phyloP scores from a whole-genome alignment of 176 grass and related monocot species.

The Oryza officinalis region DNA sequence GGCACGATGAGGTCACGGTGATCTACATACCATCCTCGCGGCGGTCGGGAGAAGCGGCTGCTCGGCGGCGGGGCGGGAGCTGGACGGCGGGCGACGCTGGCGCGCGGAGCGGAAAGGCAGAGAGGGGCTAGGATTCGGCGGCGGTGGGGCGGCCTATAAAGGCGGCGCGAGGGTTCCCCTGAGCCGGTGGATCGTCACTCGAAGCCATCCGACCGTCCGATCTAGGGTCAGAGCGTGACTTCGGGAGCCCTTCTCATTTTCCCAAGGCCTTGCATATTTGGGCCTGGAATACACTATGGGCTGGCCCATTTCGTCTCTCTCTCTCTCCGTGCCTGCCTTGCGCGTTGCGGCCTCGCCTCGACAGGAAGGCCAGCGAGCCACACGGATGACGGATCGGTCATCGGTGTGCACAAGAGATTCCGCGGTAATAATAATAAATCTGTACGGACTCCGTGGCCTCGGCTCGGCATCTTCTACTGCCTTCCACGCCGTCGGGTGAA shows the following conservation, averaged over 20 bases:
- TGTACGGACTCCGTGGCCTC: not conserved
- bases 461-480: conserved; percentile 24
- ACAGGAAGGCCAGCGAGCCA: conserved; percentile 11
- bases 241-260: not conserved
- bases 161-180: not conserved
- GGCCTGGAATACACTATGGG: too few relatives aligned
- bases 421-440: conserved; percentile 18
- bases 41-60: conserved; percentile 12
- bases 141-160: conserved; percentile 12
- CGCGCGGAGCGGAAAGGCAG: conserved; percentile 20
- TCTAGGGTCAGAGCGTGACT: conserved; percentile 29
- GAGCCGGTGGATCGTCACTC: conserved; percentile 17
- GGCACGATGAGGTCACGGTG: not conserved
- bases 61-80: too few relatives aligned
- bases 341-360: not conserved
- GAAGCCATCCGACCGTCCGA: conserved; percentile 34
- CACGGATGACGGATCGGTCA: too few relatives aligned
- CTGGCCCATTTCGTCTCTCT: not conserved
- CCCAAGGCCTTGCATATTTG: too few relatives aligned
- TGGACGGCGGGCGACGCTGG: too few relatives aligned
- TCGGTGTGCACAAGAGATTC: conserved; percentile 25
- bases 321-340: too few relatives aligned
- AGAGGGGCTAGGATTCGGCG: conserved; percentile 36
- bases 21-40: conserved; percentile 54
- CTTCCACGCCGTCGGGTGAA: not conserved